phyloP scores from a whole-genome alignment of 2,329 filamentous ascomycete genomes.

The Alternaria burnsii region DNA sequence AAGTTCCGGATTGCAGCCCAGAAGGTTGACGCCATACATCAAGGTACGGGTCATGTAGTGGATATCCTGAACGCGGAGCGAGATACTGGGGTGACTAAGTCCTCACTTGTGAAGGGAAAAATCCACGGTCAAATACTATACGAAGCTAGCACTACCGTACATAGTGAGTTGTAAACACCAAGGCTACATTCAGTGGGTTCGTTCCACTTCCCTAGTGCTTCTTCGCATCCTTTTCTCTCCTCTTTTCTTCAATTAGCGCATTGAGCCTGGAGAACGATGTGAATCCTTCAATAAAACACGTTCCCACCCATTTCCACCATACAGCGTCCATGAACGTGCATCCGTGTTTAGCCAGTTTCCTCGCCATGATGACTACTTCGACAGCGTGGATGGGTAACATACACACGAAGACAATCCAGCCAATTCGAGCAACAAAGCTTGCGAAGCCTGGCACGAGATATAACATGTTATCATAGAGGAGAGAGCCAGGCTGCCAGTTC shows the following conservation, averaged over 20 bases:
- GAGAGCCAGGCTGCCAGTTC: slow-evolving; percentile 47
- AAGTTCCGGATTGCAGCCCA: too few relatives aligned
- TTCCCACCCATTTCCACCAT: slow-evolving; percentile 65
- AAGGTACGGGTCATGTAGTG: too few relatives aligned
- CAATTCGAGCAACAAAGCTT: slow-evolving; percentile 65
- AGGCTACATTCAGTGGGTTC: not conserved
- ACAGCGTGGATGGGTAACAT: slow-evolving; percentile 70
- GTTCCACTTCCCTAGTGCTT: slow-evolving; percentile 34
- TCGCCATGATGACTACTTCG: slow-evolving; percentile 66
- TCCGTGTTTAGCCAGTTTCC: slow-evolving; percentile 61
- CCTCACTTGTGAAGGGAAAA: too few relatives aligned
- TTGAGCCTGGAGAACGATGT: slow-evolving; percentile 56
- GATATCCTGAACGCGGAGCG: too few relatives aligned
- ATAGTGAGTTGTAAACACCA: not conserved
- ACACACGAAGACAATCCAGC: slow-evolving; percentile 65
- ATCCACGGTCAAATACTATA: too few relatives aligned
- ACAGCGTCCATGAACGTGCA: slow-evolving; percentile 57
- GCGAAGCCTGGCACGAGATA: slow-evolving; percentile 63
- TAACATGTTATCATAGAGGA: slow-evolving; percentile 56
- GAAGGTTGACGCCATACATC: too few relatives aligned
- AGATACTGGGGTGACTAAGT: too few relatives aligned
- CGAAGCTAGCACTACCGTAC: too few relatives aligned
- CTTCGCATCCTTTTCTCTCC: slow-evolving; percentile 44
- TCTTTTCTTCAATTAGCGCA: slow-evolving; percentile 36
- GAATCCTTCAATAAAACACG: slow-evolving; percentile 63